These are phyloP conservation scores for Hammondia hammondi DNA, from an alignment of 169 alveolate genomes.

Conservation along the genomic window DNA sequence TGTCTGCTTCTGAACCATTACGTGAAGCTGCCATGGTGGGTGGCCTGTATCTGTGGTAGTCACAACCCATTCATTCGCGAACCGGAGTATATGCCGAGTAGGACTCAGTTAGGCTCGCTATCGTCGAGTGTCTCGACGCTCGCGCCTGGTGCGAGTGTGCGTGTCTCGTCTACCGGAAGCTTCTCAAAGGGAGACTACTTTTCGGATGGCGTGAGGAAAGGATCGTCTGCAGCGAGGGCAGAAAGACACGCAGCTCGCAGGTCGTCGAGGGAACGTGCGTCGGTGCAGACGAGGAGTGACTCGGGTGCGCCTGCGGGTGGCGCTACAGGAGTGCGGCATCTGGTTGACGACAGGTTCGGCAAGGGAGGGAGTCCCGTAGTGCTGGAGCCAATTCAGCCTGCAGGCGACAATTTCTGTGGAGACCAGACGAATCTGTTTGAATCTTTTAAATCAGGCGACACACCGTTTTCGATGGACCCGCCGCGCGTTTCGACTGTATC, in stretches of 20 bases:
- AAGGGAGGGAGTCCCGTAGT: not conserved
- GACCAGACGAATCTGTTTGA: not conserved
- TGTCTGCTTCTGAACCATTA: slow-evolving; percentile 57
- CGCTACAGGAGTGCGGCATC: not conserved
- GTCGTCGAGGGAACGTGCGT: not conserved
- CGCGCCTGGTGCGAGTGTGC: not conserved
- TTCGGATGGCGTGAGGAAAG: not conserved
- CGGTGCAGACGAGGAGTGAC: not conserved
- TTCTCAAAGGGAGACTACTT: not conserved
- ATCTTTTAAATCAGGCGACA: not conserved
- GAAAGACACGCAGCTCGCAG: not conserved
- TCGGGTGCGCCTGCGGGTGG: not conserved
- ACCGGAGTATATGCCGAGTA: not conserved
- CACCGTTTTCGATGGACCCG: not conserved
- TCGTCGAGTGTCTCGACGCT: not conserved
- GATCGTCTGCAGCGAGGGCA: not conserved
- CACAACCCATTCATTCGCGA: not conserved
- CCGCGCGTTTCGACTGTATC: not conserved
- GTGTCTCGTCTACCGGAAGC: not conserved
- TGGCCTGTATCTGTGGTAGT: slow-evolving; percentile 61
- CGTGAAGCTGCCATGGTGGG: slow-evolving; percentile 71
- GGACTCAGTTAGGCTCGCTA: not conserved
- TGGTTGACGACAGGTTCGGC: not conserved
- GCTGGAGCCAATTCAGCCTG: not conserved
- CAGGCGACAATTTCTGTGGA: not conserved